phyloP scores from a whole-genome alignment of 495 filamentous ascomycete species.

The Schizothecium vesticola region DNA sequence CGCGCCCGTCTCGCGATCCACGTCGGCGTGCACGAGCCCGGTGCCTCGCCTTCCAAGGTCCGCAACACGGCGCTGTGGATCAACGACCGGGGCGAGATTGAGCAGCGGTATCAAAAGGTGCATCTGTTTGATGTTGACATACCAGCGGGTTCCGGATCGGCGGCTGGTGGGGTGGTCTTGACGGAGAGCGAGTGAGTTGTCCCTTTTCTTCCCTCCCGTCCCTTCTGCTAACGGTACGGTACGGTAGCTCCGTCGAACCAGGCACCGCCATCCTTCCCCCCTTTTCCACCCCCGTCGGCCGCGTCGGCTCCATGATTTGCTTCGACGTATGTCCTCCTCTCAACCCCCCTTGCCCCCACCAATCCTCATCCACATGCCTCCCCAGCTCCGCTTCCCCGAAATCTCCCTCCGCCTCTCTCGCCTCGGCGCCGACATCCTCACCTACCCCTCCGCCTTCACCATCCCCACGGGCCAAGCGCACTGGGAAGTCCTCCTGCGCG shows the following conservation, averaged over 20 bases:
- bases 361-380: neutral
- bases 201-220: neutral
- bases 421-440: slow-evolving; percentile 61
- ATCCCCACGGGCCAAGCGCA: slow-evolving; percentile 80
- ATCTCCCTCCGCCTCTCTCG: slow-evolving; percentile 55
- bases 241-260: slow-evolving; percentile 17
- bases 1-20: slow-evolving; percentile 63
- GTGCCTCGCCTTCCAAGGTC: slow-evolving; percentile 26
- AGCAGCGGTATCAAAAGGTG: slow-evolving; percentile 52
- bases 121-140: slow-evolving; percentile 44
- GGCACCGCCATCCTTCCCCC: slow-evolving; percentile 48
- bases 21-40: slow-evolving; percentile 68
- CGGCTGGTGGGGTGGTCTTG: slow-evolving; percentile 20
- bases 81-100: slow-evolving; percentile 31
- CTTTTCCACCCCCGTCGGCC: slow-evolving; percentile 66
- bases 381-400: slow-evolving; percentile 66
- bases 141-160: neutral
- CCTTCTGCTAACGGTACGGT: slow-evolving; percentile 21
- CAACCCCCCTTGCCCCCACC: neutral
- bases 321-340: slow-evolving; percentile 62
- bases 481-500: slow-evolving; percentile 72
- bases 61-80: slow-evolving; percentile 48
- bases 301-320: slow-evolving; percentile 75
- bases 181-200: slow-evolving; percentile 26
- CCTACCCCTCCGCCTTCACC: slow-evolving; percentile 89